Evolutionary conservation across 306 rosid species (phyloP).

Genomic region (Lotus japonicus): DNA sequence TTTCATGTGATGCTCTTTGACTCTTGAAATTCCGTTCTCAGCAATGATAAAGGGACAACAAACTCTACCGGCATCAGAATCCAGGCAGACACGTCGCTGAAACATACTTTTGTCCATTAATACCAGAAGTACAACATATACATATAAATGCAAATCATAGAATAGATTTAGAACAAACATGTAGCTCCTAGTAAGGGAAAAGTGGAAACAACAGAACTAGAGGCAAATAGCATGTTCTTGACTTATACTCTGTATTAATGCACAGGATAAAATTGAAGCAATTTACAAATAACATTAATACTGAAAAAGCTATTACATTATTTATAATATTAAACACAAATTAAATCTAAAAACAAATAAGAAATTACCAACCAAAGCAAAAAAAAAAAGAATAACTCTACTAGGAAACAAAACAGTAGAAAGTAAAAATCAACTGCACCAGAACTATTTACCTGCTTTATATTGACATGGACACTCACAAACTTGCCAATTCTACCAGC

Average conservation of each 20-base stretch:
- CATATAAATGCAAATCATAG: not conserved
- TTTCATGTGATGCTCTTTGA: constrained; percentile 86
- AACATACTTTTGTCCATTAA: constrained; percentile 13
- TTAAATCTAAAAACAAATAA: not conserved
- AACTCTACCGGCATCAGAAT: constrained; percentile 98
- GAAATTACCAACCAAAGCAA: not conserved
- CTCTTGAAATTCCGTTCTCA: constrained; percentile 78
- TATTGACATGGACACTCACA: constrained; percentile 73
- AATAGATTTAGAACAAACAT: not conserved
- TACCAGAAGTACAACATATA: not conserved
- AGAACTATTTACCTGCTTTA: constrained; percentile 62
- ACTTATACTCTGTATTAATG: not conserved
- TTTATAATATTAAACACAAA: not conserved
- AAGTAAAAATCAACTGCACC: not conserved
- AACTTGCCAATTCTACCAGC: constrained; percentile 87
- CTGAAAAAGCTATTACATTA: not conserved
- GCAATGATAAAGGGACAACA: constrained; percentile 95
- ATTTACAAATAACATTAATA: not conserved
- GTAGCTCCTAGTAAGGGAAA: not conserved
- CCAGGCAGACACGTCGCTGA: constrained; percentile 79
- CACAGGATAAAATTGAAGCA: not conserved
- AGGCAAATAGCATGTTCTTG: not conserved
- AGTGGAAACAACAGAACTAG: not conserved
- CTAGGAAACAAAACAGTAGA: constrained; percentile 7
- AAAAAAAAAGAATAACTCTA: not conserved